phyloP scores from a whole-genome alignment of 371 early-diverging fungal genomes.

The Rhizopus sp. region DNA sequence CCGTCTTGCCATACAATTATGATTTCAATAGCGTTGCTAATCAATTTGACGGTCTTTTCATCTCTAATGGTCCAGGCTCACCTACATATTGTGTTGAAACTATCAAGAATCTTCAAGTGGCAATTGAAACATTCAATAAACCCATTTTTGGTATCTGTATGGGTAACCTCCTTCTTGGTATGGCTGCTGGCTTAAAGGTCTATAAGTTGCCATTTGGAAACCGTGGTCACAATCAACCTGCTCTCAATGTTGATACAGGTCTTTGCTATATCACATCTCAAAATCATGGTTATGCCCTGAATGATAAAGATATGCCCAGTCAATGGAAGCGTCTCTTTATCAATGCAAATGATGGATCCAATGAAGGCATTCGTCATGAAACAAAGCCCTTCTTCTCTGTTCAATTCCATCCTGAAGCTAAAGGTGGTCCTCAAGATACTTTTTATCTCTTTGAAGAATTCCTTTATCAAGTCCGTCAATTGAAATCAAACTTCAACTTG shows the following conservation, averaged over 20 bases:
- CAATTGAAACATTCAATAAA: conserved; percentile 70
- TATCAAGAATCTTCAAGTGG: conserved; percentile 69
- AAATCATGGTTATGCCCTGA: conserved; percentile 94
- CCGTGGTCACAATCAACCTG: conserved; percentile 98
- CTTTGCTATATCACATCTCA: conserved; percentile 95
- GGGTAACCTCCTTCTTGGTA: conserved; percentile 92
- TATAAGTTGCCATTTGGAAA: conserved; percentile 97
- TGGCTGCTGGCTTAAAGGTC: conserved; percentile 92
- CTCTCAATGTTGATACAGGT: conserved; percentile 91
- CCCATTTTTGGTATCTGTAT: conserved; percentile 98
- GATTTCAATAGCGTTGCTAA: conserved; percentile 60
- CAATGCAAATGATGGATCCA: conserved; percentile 94
- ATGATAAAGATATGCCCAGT: conserved; percentile 63
- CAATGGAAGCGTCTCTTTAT: conserved; percentile 86
- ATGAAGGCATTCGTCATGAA: conserved; percentile 89
- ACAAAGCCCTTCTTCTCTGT: conserved; percentile 78
- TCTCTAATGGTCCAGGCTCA: conserved; percentile 97
- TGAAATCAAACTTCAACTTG: conserved; percentile 3
- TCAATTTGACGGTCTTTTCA: conserved; percentile 87
- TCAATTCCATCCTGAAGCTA: conserved; percentile 97
- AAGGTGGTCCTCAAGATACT: conserved; percentile 94
- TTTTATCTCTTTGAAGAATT: conserved; percentile 80
- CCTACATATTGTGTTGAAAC: conserved; percentile 80
- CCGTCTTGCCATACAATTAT: conserved; percentile 87
- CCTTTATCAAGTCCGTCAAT: conserved; percentile 26